phyloP scores from a whole-genome alignment of 2,329 filamentous ascomycete genomes.

The Penicillium polonicum region DNA sequence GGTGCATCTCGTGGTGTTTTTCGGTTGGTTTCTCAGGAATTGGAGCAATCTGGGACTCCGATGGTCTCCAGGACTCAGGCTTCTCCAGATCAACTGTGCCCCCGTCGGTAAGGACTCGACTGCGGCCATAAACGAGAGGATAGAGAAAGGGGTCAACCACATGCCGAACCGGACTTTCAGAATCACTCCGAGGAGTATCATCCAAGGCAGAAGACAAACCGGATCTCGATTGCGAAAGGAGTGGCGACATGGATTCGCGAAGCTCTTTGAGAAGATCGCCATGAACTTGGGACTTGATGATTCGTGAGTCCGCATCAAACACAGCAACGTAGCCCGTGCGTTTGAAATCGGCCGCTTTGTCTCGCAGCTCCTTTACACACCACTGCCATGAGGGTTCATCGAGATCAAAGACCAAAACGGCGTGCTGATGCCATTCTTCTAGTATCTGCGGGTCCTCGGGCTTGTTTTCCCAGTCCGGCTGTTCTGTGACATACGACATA shows the following conservation, averaged over 20 bases:
- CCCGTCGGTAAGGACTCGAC: conserved; percentile 5
- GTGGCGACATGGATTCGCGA: conserved; percentile 4
- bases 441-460: conserved; percentile 4
- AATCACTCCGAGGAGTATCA: neutral
- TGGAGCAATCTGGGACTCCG: neutral
- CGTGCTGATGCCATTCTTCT: conserved; percentile 7
- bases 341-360: conserved; percentile 7
- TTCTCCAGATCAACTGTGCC: conserved; percentile 4
- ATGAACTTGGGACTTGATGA: conserved; percentile 6
- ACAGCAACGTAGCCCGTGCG: conserved; percentile 7
- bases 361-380: conserved; percentile 9
- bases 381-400: conserved; percentile 9
- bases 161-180: conserved; percentile 1
- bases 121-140: conserved; percentile 8
- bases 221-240: conserved; percentile 1
- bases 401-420: conserved; percentile 6
- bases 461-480: conserved; percentile 8
- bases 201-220: neutral
- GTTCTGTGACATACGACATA: conserved; percentile 9
- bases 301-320: conserved; percentile 7
- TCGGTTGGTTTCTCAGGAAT: neutral
- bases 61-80: conserved; percentile 2
- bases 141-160: conserved; percentile 8
- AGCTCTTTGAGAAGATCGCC: conserved; percentile 5
- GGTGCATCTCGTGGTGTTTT: neutral